Percentiles rank a stretch among this genome's conserved stretches.
phyloP scores from a whole-genome alignment of 1,139 yeast species.

The Zygosaccharomyces pseudobailii region DNA sequence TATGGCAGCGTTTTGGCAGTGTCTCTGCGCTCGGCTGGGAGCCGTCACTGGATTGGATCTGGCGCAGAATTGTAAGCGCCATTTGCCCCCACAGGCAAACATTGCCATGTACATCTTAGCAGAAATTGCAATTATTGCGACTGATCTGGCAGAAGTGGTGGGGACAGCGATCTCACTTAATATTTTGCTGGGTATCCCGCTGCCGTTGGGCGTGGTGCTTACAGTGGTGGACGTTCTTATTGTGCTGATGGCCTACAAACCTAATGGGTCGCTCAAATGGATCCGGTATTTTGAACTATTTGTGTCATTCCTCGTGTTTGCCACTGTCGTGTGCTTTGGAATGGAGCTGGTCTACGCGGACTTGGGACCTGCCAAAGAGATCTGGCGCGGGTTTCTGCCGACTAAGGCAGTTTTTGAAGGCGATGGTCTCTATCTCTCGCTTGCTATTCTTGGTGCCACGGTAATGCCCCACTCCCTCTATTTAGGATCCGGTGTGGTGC shows the following conservation, averaged over 20 bases:
- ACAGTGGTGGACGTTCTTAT: slow-evolving; percentile 71
- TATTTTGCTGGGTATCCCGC: slow-evolving; percentile 62
- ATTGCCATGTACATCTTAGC: slow-evolving; percentile 57
- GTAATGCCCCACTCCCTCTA: slow-evolving; percentile 81
- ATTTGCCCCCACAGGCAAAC: slow-evolving; percentile 55
- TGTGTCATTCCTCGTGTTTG: slow-evolving; percentile 56
- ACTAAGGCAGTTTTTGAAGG: slow-evolving; percentile 48
- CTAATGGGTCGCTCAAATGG: slow-evolving; percentile 63
- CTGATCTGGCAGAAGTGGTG: slow-evolving; percentile 78
- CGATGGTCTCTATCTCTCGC: slow-evolving; percentile 58
- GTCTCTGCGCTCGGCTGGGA: slow-evolving; percentile 68
- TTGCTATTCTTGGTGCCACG: slow-evolving; percentile 77
- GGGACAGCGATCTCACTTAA: slow-evolving; percentile 76
- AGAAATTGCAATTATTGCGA: slow-evolving; percentile 71
- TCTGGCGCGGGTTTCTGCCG: slow-evolving; percentile 59
- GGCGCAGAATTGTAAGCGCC: slow-evolving; percentile 69
- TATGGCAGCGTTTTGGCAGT: slow-evolving; percentile 68
- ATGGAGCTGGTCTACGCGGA: slow-evolving; percentile 53
- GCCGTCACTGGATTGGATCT: slow-evolving; percentile 74
- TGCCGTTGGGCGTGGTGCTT: slow-evolving; percentile 60
- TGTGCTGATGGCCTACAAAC: slow-evolving; percentile 63
- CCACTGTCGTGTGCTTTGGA: slow-evolving; percentile 64
- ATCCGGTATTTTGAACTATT: slow-evolving; percentile 63
- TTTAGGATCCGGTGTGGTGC: slow-evolving; percentile 72
- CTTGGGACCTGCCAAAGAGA: slow-evolving; percentile 36